Percentiles rank a stretch among this genome's conserved stretches.
These are phyloP conservation scores for Polychaeton citri DNA, from an alignment of 2,329 filamentous ascomycete genomes.

Conservation along the genomic window DNA sequence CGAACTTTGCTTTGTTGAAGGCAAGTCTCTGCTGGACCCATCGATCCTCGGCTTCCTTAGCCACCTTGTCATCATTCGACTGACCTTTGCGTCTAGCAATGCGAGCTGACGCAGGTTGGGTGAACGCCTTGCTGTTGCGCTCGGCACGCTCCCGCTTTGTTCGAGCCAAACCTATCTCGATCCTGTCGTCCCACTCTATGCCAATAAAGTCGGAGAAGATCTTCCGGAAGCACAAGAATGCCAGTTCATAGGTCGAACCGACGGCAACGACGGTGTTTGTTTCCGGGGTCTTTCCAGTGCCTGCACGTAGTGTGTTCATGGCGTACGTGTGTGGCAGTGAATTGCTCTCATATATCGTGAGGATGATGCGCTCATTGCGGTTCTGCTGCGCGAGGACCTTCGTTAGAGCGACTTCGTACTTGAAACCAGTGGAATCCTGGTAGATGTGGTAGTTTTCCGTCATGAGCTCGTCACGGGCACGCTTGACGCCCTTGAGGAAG, in stretches of 20 bases:
- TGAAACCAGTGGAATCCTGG: constrained; percentile 47
- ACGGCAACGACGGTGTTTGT: constrained; percentile 19
- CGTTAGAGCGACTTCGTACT: constrained; percentile 49
- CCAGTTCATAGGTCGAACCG: constrained; percentile 18
- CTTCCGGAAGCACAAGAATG: constrained; percentile 24
- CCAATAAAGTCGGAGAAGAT: constrained; percentile 27
- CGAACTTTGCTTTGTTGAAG: constrained; percentile 3
- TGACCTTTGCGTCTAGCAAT: background rate
- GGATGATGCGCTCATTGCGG: constrained; percentile 43
- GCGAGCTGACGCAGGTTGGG: no score
- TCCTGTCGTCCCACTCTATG: constrained; percentile 28
- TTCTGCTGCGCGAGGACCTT: constrained; percentile 37
- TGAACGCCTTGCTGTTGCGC: no score
- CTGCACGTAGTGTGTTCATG: constrained; percentile 30
- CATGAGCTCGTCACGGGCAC: constrained; percentile 13
- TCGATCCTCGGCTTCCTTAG: constrained; percentile 1
- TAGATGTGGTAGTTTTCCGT: constrained; percentile 53
- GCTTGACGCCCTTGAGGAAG: constrained; percentile 13
- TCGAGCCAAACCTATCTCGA: no score
- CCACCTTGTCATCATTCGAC: constrained; percentile 1
- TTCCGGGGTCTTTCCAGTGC: constrained; percentile 5
- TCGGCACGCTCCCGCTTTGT: no score
- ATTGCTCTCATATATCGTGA: constrained; percentile 55
- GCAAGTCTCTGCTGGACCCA: background rate
- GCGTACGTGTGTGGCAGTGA: constrained; percentile 47